Base-by-base conservation (phyloP, 768 basidiomycete species). In the Hortiboletus campestris region DNA sequence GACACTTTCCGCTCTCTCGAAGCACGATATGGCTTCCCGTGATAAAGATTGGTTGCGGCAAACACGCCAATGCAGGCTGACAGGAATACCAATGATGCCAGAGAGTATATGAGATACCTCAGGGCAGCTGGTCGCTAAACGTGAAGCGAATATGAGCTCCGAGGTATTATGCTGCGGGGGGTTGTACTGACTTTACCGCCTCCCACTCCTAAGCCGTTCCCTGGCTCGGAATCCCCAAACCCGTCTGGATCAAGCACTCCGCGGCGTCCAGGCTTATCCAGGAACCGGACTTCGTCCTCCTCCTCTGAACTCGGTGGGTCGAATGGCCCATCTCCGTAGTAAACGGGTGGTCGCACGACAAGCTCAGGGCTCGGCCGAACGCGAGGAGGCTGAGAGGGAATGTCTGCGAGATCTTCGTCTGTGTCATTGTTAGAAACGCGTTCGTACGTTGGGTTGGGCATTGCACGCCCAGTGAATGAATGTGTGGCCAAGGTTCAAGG, bases 261-360 rank as follows among this genome's bases (percentile, higher is more conserved):
- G 6, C n/a, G 25, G 36, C 58, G 53, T 4, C 49, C 63, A 2
- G 71, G 65, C 65, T 86, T 85, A 57, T 82, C 82, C 32, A 81
- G 58, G 19, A 84, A 73, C 14, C 28, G 48, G 9, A 75, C 68
- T 32, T 78, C 80, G 28, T 81, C 79, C 53, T 85, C 88, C n/a
- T 86, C 86, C 46, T 85, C 86, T n/a, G 89, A 90, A 63, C 86
- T 88, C 8, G 89, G 87, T 20, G 86, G 79, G 60, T 89, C 86
- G 63, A 91, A 92, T 0, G 83, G 78, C 0, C 89, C 88, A 19
- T 91, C 89, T 31, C 80, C 85, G 60, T 91, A 91, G 72, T 91
- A 91, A 7, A 71, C 63, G 2, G 60, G 62, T 3, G 77, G 77
- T 45, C 67, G 63, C 19, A 65, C 58, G 35, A 49, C 46, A 19